Conservation (phyloP, 768 basidiomycete genomes). For the Chiua virens region DNA sequence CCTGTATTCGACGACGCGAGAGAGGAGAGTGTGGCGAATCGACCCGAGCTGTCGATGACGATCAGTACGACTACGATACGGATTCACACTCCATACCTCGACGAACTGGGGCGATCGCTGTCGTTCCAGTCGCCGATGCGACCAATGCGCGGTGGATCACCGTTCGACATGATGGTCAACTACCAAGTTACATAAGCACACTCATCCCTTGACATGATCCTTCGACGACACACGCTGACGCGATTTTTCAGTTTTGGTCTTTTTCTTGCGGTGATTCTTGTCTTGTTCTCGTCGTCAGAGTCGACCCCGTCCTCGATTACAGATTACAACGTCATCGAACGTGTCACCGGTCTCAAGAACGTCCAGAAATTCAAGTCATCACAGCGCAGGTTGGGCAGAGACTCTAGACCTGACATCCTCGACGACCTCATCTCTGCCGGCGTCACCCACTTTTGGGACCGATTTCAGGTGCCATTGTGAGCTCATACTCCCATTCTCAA, state of each 20-base stretch:
- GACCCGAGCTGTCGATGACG: slow-evolving; percentile 16
- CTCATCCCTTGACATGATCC: too few relatives aligned
- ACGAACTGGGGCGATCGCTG: slow-evolving; percentile 13
- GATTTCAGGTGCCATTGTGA: slow-evolving; percentile 90
- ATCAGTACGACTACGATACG: not conserved
- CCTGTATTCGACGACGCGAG: slow-evolving; percentile 21
- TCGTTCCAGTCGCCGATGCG: slow-evolving; percentile 52
- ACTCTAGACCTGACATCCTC: slow-evolving; percentile 80
- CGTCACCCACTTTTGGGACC: slow-evolving; percentile 84
- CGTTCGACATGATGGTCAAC: too few relatives aligned
- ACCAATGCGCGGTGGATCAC: slow-evolving; percentile 46
- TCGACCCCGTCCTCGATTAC: slow-evolving; percentile 39
- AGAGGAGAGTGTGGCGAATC: slow-evolving; percentile 40
- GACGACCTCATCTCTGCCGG: slow-evolving; percentile 74
- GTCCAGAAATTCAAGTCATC: slow-evolving; percentile 86
- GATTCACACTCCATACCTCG: slow-evolving; percentile 7
- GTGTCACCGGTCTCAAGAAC: slow-evolving; percentile 60
- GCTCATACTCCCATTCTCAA: slow-evolving; percentile 27
- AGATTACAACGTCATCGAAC: slow-evolving; percentile 63
- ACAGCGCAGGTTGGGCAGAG: slow-evolving; percentile 85
- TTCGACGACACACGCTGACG: slow-evolving; percentile 31
- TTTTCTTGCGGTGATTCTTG: slow-evolving; percentile 19
- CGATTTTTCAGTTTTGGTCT: slow-evolving; percentile 18
- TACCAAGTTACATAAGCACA: too few relatives aligned
- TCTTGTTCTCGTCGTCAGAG: slow-evolving; percentile 21